Evolutionary conservation across 192 early-diverging fungal genomes (phyloP).

Genomic region (Backusella luteola): DNA sequence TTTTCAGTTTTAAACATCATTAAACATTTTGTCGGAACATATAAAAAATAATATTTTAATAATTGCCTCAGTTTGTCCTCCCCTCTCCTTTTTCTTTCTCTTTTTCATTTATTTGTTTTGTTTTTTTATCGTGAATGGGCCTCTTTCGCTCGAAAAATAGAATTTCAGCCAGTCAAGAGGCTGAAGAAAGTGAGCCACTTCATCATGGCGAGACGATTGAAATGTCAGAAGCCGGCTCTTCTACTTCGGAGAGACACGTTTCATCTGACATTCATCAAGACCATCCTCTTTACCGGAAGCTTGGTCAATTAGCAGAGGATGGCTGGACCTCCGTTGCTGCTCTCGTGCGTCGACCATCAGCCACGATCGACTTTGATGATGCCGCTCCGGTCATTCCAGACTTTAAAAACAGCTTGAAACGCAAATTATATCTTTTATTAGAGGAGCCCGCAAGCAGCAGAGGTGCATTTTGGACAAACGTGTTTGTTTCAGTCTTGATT

Average conservation of each 20-base stretch:
- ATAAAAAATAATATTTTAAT: neutral
- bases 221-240: conserved; percentile 2
- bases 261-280: conserved; percentile 5
- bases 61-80: neutral
- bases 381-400: neutral
- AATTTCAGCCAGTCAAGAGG: neutral
- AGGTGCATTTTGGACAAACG: conserved; percentile 68
- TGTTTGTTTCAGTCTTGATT: conserved; percentile 73
- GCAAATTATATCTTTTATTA: conserved; percentile 66
- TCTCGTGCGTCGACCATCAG: neutral
- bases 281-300: neutral
- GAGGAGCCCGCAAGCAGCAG: conserved; percentile 77
- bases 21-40: neutral
- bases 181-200: conserved; percentile 16
- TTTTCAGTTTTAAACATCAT: conserved; percentile 14
- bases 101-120: neutral
- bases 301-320: neutral
- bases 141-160: conserved; percentile 7
- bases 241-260: neutral
- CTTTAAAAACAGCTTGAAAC: conserved; percentile 35
- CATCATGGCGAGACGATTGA: conserved; percentile 12
- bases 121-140: neutral
- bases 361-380: neutral
- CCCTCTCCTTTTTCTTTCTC: neutral
- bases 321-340: conserved; percentile 2